phyloP scores from a whole-genome alignment of 441 rosid species.

The Syzygium syzygioides region DNA sequence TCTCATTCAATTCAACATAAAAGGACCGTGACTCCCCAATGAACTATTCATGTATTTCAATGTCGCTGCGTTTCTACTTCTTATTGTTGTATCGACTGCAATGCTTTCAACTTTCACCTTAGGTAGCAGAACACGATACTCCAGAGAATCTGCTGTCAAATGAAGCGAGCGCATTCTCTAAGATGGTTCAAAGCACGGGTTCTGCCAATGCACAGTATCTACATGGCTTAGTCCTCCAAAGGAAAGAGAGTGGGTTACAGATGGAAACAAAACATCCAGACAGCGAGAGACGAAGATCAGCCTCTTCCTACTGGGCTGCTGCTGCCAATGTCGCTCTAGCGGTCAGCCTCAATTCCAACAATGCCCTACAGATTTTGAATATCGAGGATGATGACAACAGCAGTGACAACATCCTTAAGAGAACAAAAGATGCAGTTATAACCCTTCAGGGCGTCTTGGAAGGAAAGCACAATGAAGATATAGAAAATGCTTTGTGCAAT shows the following conservation, averaged over 20 bases:
- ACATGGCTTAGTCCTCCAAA: constrained; percentile 61
- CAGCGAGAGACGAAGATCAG: constrained; percentile 69
- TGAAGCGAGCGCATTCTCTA: constrained; percentile 72
- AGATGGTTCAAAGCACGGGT: constrained; percentile 96
- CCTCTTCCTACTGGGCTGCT: constrained; percentile 96
- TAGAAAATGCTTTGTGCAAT: constrained; percentile 58
- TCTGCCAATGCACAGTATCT: constrained; percentile 88
- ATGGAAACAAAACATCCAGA: constrained; percentile 34
- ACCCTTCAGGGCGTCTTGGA: constrained; percentile 82
- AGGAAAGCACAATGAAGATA: constrained; percentile 76
- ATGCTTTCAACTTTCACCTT: constrained; percentile 1
- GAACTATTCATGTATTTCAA: background rate
- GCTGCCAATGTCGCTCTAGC: constrained; percentile 89
- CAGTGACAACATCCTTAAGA: constrained; percentile 59
- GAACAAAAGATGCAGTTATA: constrained; percentile 80
- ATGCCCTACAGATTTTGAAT: constrained; percentile 75
- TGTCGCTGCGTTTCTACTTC: background rate
- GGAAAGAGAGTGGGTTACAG: constrained; percentile 22
- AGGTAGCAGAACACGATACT: constrained; percentile 78
- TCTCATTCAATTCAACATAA: background rate
- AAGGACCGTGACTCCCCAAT: background rate
- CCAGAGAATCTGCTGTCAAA: constrained; percentile 69
- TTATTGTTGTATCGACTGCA: background rate
- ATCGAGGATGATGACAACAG: constrained; percentile 53
- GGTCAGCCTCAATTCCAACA: constrained; percentile 82